phyloP scores from a whole-genome alignment of 1,284 basidiomycete genomes.

The Grifola frondosa region DNA sequence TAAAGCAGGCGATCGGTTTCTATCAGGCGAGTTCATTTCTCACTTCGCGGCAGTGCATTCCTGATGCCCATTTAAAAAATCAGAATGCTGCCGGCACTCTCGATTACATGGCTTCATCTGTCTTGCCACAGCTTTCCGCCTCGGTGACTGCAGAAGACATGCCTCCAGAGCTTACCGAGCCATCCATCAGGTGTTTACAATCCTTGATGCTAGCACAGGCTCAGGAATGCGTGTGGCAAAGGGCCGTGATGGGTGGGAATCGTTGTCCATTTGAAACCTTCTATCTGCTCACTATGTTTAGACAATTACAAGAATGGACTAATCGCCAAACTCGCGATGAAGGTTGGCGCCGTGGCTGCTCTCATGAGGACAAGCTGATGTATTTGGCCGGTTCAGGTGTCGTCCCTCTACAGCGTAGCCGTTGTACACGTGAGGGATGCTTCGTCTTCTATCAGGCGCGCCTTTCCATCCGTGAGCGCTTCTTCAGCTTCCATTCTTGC shows the following conservation, averaged over 20 bases:
- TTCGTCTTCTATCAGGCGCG: slow-evolving; percentile 41
- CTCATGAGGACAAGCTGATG: slow-evolving; percentile 21
- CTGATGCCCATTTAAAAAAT: not conserved
- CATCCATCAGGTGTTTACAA: slow-evolving; percentile 67
- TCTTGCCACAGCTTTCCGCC: slow-evolving; percentile 55
- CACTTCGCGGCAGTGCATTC: no score
- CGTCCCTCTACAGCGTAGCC: slow-evolving; percentile 67
- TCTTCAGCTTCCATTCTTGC: not conserved
- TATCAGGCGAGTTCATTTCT: slow-evolving; percentile 59
- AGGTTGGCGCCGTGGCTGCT: no score
- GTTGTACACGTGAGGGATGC: slow-evolving; percentile 52
- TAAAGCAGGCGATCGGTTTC: slow-evolving; percentile 69
- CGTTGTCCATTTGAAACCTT: slow-evolving; percentile 1
- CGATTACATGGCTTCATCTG: slow-evolving; percentile 58
- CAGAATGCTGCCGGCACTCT: slow-evolving; percentile 81
- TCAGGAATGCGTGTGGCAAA: slow-evolving; percentile 97
- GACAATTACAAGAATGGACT: slow-evolving; percentile 82
- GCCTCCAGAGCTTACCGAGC: slow-evolving; percentile 64
- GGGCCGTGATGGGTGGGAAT: slow-evolving; percentile 75
- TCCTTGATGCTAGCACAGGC: slow-evolving; percentile 90
- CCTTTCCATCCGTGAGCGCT: slow-evolving; percentile 53
- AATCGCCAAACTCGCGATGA: slow-evolving; percentile 83
- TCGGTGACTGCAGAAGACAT: slow-evolving; percentile 53
- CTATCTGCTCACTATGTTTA: slow-evolving; percentile 3
- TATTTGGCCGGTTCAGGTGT: slow-evolving; percentile 44